phyloP scores from a whole-genome alignment of 345 rosid genomes.

The Barbarea vulgaris region DNA sequence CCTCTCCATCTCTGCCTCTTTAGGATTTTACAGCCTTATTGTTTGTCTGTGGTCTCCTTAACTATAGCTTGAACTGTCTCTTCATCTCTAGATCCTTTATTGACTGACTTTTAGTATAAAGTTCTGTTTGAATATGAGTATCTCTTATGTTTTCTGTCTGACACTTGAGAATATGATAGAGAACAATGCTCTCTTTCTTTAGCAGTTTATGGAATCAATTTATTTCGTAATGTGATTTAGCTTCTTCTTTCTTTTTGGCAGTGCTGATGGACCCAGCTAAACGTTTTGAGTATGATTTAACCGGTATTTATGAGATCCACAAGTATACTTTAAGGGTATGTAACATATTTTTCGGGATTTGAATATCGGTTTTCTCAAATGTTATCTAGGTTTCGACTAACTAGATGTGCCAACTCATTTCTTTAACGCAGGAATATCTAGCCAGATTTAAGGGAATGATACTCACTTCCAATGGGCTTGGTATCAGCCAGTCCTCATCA shows the following conservation, averaged over 20 bases:
- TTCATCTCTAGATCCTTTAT: not conserved
- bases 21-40: not conserved
- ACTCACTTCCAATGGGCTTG: conserved; percentile 91
- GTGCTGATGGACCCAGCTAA: conserved; percentile 75
- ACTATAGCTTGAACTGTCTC: not conserved
- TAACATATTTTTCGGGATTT: not conserved
- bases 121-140: not conserved
- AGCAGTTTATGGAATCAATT: not conserved
- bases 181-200: not conserved
- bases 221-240: not conserved
- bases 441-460: conserved; percentile 91
- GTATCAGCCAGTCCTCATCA: conserved; percentile 61
- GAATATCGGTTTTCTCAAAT: not conserved
- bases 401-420: conserved; percentile 7
- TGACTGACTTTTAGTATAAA: not conserved
- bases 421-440: conserved; percentile 67
- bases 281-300: conserved; percentile 77
- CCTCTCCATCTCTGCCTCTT: not conserved
- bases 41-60: not conserved
- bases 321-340: conserved; percentile 79
- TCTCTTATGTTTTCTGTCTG: not conserved
- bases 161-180: not conserved
- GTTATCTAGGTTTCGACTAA: conserved; percentile 1
- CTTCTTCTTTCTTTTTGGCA: conserved; percentile 41
- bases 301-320: conserved; percentile 77